Evolutionary conservation across 2,329 filamentous ascomycete genomes (phyloP).

Genomic region (Alternaria infectoria): DNA sequence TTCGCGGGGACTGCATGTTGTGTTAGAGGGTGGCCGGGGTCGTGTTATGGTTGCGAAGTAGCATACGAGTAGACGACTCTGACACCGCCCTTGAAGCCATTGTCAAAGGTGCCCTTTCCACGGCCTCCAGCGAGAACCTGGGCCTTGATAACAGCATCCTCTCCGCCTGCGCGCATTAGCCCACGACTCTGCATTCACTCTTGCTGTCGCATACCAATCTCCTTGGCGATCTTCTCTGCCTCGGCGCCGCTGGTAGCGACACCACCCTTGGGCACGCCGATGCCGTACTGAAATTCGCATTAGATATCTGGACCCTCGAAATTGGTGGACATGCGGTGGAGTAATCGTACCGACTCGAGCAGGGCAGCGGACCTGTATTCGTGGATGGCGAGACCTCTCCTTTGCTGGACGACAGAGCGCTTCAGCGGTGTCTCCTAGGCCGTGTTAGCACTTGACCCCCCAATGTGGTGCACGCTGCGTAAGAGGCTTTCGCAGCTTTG

Average conservation of each 20-base stretch:
- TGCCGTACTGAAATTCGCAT: constrained; percentile 74
- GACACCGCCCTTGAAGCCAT: constrained; percentile 98
- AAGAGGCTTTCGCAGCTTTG: constrained; percentile 37
- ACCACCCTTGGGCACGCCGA: constrained; percentile 88
- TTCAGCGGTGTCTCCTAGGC: constrained; percentile 63
- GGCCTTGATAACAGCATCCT: constrained; percentile 99
- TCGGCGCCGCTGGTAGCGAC: constrained; percentile 84
- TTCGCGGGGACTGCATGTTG: constrained; percentile 69
- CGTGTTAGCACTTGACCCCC: constrained; percentile 30
- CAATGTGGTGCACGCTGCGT: constrained; percentile 37
- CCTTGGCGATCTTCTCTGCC: constrained; percentile 89
- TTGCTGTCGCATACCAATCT: constrained; percentile 69
- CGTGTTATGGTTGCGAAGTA: constrained; percentile 10
- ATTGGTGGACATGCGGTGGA: constrained; percentile 13
- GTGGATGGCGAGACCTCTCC: constrained; percentile 91
- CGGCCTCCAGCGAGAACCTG: constrained; percentile 97
- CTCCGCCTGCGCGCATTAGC: constrained; percentile 62
- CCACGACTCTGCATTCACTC: constrained; percentile 23
- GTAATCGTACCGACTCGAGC: constrained; percentile 67
- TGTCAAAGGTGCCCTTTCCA: constrained; percentile 97
- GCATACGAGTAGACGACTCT: constrained; percentile 93
- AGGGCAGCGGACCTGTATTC: constrained; percentile 97
- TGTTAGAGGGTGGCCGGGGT: constrained; percentile 15
- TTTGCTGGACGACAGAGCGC: constrained; percentile 73
- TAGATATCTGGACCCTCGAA: constrained; percentile 21